A percentile compares a stretch with the other conserved stretches of the same genome.
These are phyloP conservation scores for Euryodendron excelsum DNA, from an alignment of 148 eudicot species.

Conservation along the genomic window DNA sequence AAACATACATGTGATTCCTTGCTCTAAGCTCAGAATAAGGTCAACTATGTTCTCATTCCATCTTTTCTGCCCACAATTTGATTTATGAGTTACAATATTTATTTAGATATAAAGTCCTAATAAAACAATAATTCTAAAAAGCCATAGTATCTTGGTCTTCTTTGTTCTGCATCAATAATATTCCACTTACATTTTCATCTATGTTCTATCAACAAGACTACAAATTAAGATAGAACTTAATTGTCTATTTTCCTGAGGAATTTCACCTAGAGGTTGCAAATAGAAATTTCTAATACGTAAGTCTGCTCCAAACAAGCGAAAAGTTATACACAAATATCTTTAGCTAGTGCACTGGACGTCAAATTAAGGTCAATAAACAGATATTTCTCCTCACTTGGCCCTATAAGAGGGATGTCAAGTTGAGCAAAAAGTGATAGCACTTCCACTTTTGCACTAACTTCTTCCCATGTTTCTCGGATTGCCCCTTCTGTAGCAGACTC, in stretches of 20 bases:
- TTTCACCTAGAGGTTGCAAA: neutral
- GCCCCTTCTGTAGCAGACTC: constrained; percentile 98
- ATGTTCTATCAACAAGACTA: neutral
- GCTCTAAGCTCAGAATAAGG: too few relatives aligned
- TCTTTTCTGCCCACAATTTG: too few relatives aligned
- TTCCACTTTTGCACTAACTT: constrained; percentile 89
- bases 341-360: neutral
- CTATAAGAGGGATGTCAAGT: constrained; percentile 93
- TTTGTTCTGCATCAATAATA: too few relatives aligned
- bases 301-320: constrained; percentile 55
- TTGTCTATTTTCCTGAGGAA: neutral
- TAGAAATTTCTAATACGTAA: neutral
- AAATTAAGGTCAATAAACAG: constrained; percentile 3
- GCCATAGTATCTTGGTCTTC: too few relatives aligned
- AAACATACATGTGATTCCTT: too few relatives aligned
- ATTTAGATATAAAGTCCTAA: too few relatives aligned
- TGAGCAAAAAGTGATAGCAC: constrained; percentile 83
- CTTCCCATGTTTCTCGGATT: constrained; percentile 89
- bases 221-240: neutral
- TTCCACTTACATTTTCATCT: neutral
- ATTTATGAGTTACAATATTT: too few relatives aligned
- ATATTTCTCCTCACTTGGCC: constrained; percentile 71
- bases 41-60: too few relatives aligned
- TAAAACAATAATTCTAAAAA: too few relatives aligned
- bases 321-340: constrained; percentile 16